phyloP scores from a whole-genome alignment of 352 stramenopile genomes.

The Hyaloperonospora brassicae region DNA sequence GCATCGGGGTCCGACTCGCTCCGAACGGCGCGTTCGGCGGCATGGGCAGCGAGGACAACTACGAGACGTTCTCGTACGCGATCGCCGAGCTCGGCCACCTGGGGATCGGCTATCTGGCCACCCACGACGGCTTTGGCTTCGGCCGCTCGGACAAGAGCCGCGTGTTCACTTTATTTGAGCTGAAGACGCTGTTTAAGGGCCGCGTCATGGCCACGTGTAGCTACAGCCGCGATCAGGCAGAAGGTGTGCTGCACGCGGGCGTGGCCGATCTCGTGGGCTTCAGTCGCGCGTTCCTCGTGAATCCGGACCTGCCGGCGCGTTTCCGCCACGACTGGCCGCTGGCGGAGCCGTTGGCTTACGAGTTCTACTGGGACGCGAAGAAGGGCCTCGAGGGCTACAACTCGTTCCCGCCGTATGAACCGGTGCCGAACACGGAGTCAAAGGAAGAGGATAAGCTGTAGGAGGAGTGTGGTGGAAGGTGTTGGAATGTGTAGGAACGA shows the following conservation, averaged over 20 bases:
- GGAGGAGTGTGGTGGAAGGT: no score
- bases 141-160: slow-evolving; percentile 27
- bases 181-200: slow-evolving; percentile 26
- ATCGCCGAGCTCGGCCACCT: slow-evolving; percentile 14
- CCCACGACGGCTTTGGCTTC: slow-evolving; percentile 31
- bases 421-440: no score
- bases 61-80: slow-evolving; percentile 26
- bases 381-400: no score
- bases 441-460: no score
- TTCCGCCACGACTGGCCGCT: slow-evolving; percentile 26
- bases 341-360: not conserved
- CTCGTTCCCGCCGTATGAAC: no score
- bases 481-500: no score
- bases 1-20: slow-evolving; percentile 32
- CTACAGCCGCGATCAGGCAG: slow-evolving; percentile 28
- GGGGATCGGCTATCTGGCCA: slow-evolving; percentile 32
- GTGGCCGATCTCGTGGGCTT: slow-evolving; percentile 27
- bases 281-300: slow-evolving; percentile 35
- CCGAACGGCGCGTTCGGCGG: slow-evolving; percentile 26
- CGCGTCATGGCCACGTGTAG: slow-evolving; percentile 28
- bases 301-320: slow-evolving; percentile 37
- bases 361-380: not conserved
- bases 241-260: slow-evolving; percentile 26
- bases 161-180: slow-evolving; percentile 18
- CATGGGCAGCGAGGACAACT: slow-evolving; percentile 40